Evolutionary conservation across 2,329 filamentous ascomycete genomes (phyloP), one percentile per base, ranked within the genome.

Genomic region (Cordyceps pruinosa): DNA sequence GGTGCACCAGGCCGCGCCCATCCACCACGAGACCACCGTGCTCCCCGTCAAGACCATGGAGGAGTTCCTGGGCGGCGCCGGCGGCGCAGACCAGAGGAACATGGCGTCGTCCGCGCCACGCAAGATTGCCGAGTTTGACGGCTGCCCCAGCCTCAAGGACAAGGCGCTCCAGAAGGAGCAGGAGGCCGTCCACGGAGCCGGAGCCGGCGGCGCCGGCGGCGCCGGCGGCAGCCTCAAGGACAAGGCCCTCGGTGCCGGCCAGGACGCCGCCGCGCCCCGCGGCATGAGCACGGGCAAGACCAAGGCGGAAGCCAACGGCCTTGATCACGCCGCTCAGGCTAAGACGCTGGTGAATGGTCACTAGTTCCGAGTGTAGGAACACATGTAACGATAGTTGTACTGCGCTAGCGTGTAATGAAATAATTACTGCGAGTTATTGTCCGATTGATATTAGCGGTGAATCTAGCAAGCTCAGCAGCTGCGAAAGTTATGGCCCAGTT

Each of bases 1-100:
- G 72, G 79, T 81, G 2, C 87, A 90, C 66, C 84, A 89, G 64
- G 83, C 86, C 51, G 76, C 80, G 15, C 76, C 86, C 1, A 78
- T 87, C 59, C 83, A 88, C 66, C 87, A 90, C 66, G 76, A 78
- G 44, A 79, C 84, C 2, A 84, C 85, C 1, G 76, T 81, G 3
- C 76, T 90, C 0, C 86, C 87, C 1, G 70, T 80, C 12, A 83
- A 89, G 67, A 83, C 75, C 35, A 76, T 90, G 67, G 73, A 77
- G 0, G 85, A 90, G 63, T 90, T 87, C 68, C 78, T 49, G 0
- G 59, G 61, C 4, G 55, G 60, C 53, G n/a, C n/a, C n/a, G n/a
- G n/a, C n/a, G n/a, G n/a, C n/a, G n/a, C n/a, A n/a, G 42, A 35
- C 82, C 83, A 15, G 82, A 83, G 44, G 69, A 72, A 2, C 69